These are phyloP conservation scores for Oryza rufipogon DNA, from an alignment of 176 grass and related monocot genomes.

Conservation along the genomic window DNA sequence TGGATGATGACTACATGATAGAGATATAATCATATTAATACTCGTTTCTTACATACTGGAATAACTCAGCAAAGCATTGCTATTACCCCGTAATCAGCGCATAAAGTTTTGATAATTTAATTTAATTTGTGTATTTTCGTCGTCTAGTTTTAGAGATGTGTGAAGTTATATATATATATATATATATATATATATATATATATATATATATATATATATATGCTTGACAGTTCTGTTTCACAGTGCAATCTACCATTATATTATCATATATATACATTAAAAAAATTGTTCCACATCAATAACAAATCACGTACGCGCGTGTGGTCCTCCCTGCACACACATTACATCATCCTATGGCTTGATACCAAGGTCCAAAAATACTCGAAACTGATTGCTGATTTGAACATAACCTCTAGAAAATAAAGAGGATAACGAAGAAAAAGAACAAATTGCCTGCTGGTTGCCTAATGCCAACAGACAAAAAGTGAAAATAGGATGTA, in stretches of 20 bases:
- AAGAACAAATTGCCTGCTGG: not conserved
- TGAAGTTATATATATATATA: no score
- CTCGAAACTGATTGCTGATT: not conserved
- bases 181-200: no score
- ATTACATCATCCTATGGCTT: not conserved
- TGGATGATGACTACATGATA: constrained; percentile 7
- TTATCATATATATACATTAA: no score
- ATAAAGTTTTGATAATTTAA: no score
- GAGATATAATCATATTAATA: not conserved
- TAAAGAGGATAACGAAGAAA: not conserved
- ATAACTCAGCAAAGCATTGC: not conserved
- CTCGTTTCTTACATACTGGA: no score
- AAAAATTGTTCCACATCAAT: not conserved
- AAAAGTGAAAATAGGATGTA: not conserved
- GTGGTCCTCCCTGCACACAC: not conserved
- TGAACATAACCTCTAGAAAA: not conserved
- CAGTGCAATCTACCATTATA: not conserved
- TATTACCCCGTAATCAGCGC: not conserved
- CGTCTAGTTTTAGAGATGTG: no score
- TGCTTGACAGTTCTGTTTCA: no score
- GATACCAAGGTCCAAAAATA: not conserved
- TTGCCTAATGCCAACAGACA: not conserved
- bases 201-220: no score
- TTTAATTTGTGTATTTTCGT: no score
- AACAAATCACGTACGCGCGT: not conserved